Base-by-base conservation (phyloP, 768 basidiomycete species). In the Termitomyces sp. region DNA sequence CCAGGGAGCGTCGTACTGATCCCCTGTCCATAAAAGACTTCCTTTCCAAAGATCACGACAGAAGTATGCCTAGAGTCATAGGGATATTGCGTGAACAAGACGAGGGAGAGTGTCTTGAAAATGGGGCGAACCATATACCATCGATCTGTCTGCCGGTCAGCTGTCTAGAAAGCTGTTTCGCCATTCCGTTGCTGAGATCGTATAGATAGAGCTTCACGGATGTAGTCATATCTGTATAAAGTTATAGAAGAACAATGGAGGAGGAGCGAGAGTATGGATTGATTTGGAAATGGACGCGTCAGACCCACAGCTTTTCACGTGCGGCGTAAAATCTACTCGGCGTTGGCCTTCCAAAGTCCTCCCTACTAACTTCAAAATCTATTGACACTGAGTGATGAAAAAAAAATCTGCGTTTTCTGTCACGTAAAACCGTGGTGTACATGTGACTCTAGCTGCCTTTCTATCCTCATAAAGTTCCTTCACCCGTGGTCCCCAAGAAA, bases 1-100 rank as follows among this genome's bases (percentile, higher is more conserved):
- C 94, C 93, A 0, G 95, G 94, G 1, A 63, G 60, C 0, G 87
- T 83, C 22, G 80, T 79, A 46, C 64, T 71, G 55, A 98, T 93
- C 2, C 95, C 95, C 62, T 85, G 90, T 2, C 95, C 94, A 68
- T 93, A 98, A 64, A 90, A 96, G 28, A 91, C 72, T 65, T 98
- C 95, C 63, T 85, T 84, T 2, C 84, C 84, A 68, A 83, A 97
- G 3, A 87, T 85, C 45, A 97, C 93, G 21, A 98, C 80, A 15
- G 91, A 93, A 0, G 95, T 96, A 70, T 98, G 95, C 93, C 93
- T 90, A 60, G 47, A 12, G 22, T n/a, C 24, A 37, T 11, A 50
- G 7, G 45, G 57, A 53, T 58, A 52, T 37, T 42, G 28, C n/a
- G 26, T 54, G 45, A 43, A 45, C 9, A 22, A 37, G 45, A 52